Conservation (phyloP, 2,329 filamentous ascomycete genomes). For the Colletotrichum musae region DNA sequence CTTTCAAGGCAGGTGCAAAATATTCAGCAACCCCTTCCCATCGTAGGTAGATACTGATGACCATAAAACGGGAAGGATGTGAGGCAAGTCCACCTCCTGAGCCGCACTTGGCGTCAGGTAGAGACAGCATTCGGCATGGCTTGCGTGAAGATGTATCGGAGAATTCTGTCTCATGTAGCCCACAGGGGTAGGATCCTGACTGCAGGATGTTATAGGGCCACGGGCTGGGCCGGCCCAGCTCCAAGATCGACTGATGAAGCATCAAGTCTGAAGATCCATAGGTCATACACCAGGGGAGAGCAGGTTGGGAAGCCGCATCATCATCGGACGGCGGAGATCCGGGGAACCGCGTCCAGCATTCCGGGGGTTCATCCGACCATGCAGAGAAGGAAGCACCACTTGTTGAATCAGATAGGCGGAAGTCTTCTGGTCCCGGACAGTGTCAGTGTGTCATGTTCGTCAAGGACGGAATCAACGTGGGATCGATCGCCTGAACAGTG, state of each 20-base stretch:
- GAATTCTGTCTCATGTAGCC: conserved; percentile 17
- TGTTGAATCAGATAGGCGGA: too few relatives aligned
- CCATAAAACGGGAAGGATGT: too few relatives aligned
- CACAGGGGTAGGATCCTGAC: too few relatives aligned
- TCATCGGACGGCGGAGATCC: background rate
- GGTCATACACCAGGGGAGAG: background rate
- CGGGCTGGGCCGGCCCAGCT: background rate
- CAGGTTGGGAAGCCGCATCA: background rate
- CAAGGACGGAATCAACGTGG: too few relatives aligned
- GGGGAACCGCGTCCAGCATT: too few relatives aligned
- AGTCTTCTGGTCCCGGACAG: too few relatives aligned
- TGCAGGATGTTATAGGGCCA: background rate
- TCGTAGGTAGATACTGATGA: background rate
- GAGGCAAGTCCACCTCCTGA: conserved; percentile 6
- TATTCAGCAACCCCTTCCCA: background rate
- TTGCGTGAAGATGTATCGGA: background rate
- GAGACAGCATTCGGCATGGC: conserved; percentile 3
- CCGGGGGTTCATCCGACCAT: too few relatives aligned
- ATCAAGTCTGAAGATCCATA: background rate
- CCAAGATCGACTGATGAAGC: background rate
- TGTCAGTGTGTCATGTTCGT: too few relatives aligned
- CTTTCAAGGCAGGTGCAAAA: background rate
- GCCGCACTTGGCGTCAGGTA: conserved; percentile 10
- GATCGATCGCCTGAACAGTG: too few relatives aligned
- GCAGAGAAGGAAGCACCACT: too few relatives aligned